Evolutionary conservation across 352 stramenopile genomes (phyloP).

Genomic region (Globisporangium abappressorium): DNA sequence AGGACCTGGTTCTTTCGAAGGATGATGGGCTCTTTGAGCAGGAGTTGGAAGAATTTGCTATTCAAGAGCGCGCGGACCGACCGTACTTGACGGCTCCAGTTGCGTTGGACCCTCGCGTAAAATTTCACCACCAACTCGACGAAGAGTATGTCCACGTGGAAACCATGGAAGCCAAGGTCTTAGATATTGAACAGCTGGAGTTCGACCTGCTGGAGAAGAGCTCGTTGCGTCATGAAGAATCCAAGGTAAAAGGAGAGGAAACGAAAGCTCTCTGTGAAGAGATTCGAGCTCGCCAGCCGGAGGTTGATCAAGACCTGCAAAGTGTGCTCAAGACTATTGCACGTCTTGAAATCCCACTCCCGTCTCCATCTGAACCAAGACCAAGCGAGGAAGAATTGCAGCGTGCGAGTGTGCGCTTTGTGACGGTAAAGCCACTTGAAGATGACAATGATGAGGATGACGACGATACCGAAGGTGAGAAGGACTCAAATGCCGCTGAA

Average conservation of each 20-base stretch:
- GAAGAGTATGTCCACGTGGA: constrained; percentile 68
- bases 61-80: constrained; percentile 39
- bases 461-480: neutral
- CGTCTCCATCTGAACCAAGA: constrained; percentile 26
- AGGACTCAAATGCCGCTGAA: constrained; percentile 2
- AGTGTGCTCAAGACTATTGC: constrained; percentile 26
- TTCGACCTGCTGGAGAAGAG: constrained; percentile 72
- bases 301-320: constrained; percentile 30
- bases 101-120: constrained; percentile 35
- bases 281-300: constrained; percentile 29
- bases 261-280: constrained; percentile 31
- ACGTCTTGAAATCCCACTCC: constrained; percentile 24
- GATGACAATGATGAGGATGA: constrained; percentile 19
- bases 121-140: constrained; percentile 36
- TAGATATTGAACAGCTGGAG: constrained; percentile 55
- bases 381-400: constrained; percentile 38
- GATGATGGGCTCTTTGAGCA: constrained; percentile 55
- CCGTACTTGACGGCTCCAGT: constrained; percentile 46
- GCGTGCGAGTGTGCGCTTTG: constrained; percentile 30
- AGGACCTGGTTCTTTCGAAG: constrained; percentile 46
- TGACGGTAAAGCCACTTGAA: constrained; percentile 27
- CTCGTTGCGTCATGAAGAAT: constrained; percentile 48
- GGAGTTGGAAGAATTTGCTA: constrained; percentile 48
- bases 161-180: constrained; percentile 40
- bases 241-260: constrained; percentile 31